Percentiles rank a stretch among this genome's conserved stretches.
These are phyloP conservation scores for Galerina marginata DNA, from an alignment of 768 basidiomycete genomes.

Conservation along the genomic window DNA sequence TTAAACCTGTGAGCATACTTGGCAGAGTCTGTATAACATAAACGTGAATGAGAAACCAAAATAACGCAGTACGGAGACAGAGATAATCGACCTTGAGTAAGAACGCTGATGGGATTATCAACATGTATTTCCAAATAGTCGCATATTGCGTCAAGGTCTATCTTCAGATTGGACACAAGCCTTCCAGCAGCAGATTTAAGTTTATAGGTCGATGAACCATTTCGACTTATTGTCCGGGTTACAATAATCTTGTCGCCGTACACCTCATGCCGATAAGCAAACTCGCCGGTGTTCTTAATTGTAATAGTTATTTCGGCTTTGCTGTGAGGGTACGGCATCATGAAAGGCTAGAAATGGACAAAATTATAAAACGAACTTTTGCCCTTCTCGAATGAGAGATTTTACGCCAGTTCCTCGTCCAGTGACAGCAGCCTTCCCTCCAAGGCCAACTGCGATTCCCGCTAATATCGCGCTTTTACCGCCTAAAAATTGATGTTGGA, in stretches of 20 bases:
- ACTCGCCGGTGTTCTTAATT: constrained; percentile 11
- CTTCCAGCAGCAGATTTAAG: constrained; percentile 2
- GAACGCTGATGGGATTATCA: constrained; percentile 17
- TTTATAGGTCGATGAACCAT: constrained; percentile 11
- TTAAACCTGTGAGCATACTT: too few species aligned
- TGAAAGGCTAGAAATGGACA: background rate
- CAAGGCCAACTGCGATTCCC: constrained; percentile 10
- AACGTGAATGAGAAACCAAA: too few species aligned
- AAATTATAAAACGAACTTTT: background rate
- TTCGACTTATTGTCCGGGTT: constrained; percentile 3
- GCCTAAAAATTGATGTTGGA: constrained; percentile 5
- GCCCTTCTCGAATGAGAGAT: constrained; percentile 11
- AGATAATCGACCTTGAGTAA: constrained; percentile 11
- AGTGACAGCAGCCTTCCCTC: constrained; percentile 7
- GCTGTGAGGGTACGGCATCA: background rate
- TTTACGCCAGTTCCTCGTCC: constrained; percentile 11
- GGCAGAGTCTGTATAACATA: too few species aligned
- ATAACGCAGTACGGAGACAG: too few species aligned
- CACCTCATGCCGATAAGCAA: constrained; percentile 3
- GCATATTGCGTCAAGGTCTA: constrained; percentile 9
- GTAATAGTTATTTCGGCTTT: constrained; percentile 11
- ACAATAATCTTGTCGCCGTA: constrained; percentile 12
- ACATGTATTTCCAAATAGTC: constrained; percentile 12
- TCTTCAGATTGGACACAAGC: constrained; percentile 4
- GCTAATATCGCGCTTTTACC: constrained; percentile 16